A percentile compares a stretch with the other conserved stretches of the same genome.
These are phyloP conservation scores for Maudiozyma saulgeensis DNA, from an alignment of 805 yeast genomes.

Conservation along the genomic window DNA sequence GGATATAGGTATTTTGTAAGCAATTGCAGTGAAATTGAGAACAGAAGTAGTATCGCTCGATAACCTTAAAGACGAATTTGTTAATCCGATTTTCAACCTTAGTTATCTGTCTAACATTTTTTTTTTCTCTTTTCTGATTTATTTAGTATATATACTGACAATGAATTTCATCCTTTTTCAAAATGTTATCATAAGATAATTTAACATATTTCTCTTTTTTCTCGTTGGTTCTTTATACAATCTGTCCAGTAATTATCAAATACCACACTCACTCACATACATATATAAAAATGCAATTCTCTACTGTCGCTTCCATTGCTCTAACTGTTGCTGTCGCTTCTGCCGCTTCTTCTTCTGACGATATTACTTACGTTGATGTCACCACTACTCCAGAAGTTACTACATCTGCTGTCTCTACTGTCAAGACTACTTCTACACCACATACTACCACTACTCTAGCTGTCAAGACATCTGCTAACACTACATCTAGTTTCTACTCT, in stretches of 20 bases:
- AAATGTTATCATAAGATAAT: too few relatives aligned
- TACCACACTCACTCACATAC: not conserved
- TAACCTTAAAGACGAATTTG: too few relatives aligned
- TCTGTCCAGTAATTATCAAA: not conserved
- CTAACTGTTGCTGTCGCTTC: conserved; percentile 15
- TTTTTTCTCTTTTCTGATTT: too few relatives aligned
- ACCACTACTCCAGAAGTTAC: conserved; percentile 43
- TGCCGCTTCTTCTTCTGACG: conserved; percentile 18
- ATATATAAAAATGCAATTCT: conserved; percentile 6
- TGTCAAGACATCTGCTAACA: conserved; percentile 2
- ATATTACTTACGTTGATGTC: conserved; percentile 37
- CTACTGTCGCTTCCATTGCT: conserved; percentile 6
- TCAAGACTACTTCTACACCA: conserved; percentile 30
- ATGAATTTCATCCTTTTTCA: too few relatives aligned
- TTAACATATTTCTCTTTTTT: too few relatives aligned
- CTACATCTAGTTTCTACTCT: conserved; percentile 3
- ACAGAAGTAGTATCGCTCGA: too few relatives aligned
- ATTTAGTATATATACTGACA: too few relatives aligned
- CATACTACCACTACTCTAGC: conserved; percentile 5
- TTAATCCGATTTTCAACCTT: too few relatives aligned
- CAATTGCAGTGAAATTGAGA: too few relatives aligned
- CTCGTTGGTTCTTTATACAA: not conserved
- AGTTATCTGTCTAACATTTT: too few relatives aligned
- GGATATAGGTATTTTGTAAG: too few relatives aligned
- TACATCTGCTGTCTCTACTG: conserved; percentile 38